phyloP scores from a whole-genome alignment of 768 basidiomycete species.

The Epithele typhae region DNA sequence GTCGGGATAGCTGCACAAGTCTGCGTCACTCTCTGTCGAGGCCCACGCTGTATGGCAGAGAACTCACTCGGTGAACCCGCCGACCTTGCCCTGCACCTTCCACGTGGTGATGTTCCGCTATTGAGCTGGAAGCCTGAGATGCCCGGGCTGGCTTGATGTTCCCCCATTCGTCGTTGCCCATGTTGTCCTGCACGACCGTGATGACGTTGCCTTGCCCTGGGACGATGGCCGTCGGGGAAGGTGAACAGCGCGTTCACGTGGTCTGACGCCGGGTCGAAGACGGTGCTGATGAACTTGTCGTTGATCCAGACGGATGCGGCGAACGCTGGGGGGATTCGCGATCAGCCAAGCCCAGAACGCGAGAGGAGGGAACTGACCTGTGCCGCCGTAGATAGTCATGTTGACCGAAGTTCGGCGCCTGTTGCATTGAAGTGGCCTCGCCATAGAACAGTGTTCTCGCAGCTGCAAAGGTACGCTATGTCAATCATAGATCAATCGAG shows the following conservation, averaged over 20 bases:
- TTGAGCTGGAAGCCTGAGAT: constrained; percentile 73
- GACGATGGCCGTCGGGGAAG: constrained; percentile 54
- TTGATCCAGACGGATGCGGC: constrained; percentile 86
- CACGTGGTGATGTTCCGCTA: constrained; percentile 41
- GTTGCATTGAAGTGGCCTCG: constrained; percentile 72
- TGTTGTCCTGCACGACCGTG: constrained; percentile 78
- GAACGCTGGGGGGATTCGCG: constrained; percentile 43
- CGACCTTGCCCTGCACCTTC: constrained; percentile 44
- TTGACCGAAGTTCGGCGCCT: constrained; percentile 58
- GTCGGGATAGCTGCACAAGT: constrained; percentile 60
- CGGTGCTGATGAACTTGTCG: constrained; percentile 61
- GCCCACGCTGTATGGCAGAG: not conserved
- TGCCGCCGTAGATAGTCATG: constrained; percentile 75
- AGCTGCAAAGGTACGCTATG: constrained; percentile 46
- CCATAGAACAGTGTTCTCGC: constrained; percentile 80
- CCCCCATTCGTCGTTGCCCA: constrained; percentile 64
- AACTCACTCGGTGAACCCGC: constrained; percentile 36
- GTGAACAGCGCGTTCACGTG: constrained; percentile 64
- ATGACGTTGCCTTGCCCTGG: constrained; percentile 64
- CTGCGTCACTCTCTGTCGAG: not conserved
- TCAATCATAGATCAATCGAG: too few species aligned
- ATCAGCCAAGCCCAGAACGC: not conserved
- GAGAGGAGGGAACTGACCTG: not conserved
- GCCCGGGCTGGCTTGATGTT: constrained; percentile 69
- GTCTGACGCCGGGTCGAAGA: constrained; percentile 48